Base-by-base conservation (phyloP, 352 stramenopile species). In the Phytopythium aichiense region DNA sequence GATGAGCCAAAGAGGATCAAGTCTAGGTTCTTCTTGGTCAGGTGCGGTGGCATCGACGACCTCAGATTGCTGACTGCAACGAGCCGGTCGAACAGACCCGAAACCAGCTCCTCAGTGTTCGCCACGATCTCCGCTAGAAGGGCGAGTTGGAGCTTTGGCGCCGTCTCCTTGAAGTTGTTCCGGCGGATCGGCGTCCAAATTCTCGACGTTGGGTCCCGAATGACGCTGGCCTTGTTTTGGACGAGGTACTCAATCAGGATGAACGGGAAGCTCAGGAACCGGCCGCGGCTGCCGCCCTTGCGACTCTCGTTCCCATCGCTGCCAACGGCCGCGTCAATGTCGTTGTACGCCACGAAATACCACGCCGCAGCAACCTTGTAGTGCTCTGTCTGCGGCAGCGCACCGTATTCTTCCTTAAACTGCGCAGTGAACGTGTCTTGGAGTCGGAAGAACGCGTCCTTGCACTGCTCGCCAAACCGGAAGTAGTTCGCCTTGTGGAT, bases 401-500 rank as follows among this genome's bases (percentile, higher is more conserved):
- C 33, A 1, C 58, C 60, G 2, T 67, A 79, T 15, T 74, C 58
- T 2, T 33, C 35, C 11, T 74, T 54, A 54, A 95, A 92, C 42
- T 89, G 68, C 18, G 58, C 52, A 7, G 70, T 74, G 59, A 89
- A 89, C 7, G 60, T 63, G 20, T 56, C 40, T 58, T 90, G 79
- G 8, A 85, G 65, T 2, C 51, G 52, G 31, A 81, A 81, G 64
- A 89, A 91, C 6, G 65, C 69, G 30, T 95, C 82, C 38, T 87
- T 82, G 40, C 80, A 91, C 40, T 79, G 75, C 46, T 90, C 84
- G 20, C 82, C 80, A 55, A 86, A 91, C 5, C 84, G 81, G 56
- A 93, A 93, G 61, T 93, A 93, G 30, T 93, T 77, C 5, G 77
- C 74, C 31, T 81, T 86, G 58, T 89, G 80, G 42, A 84, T 64